Percentiles rank a stretch among this genome's conserved stretches.
These are phyloP conservation scores for Catunica adiposa DNA, from an alignment of 2,329 filamentous ascomycete genomes.

Conservation along the genomic window DNA sequence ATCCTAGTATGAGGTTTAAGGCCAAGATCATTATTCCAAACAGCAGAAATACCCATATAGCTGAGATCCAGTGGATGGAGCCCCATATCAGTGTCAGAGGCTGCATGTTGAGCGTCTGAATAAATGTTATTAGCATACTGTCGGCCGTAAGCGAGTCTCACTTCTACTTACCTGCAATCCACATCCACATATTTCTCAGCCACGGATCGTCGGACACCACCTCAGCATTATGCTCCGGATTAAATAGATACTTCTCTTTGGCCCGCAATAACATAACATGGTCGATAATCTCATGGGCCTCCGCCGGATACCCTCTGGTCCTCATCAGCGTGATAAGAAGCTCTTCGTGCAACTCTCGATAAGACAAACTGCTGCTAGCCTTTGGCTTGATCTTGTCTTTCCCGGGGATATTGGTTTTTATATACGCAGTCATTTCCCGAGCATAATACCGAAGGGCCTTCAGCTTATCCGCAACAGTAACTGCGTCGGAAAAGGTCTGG, in stretches of 20 bases:
- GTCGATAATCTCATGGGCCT: slow-evolving; percentile 36
- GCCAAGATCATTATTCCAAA: slow-evolving; percentile 56
- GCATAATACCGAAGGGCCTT: slow-evolving; percentile 28
- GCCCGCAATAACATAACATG: slow-evolving; percentile 43
- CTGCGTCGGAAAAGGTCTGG: slow-evolving; percentile 26
- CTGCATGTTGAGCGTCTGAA: slow-evolving; percentile 45
- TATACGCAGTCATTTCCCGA: slow-evolving; percentile 5
- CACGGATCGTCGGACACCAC: slow-evolving; percentile 57
- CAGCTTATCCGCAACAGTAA: slow-evolving; percentile 33
- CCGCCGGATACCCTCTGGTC: slow-evolving; percentile 30
- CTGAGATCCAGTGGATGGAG: slow-evolving; percentile 52
- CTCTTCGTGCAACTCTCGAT: slow-evolving; percentile 41
- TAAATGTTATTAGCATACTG: too few species aligned
- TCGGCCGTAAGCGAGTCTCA: too few species aligned
- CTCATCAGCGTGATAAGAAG: slow-evolving; percentile 31
- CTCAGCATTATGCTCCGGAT: slow-evolving; percentile 46
- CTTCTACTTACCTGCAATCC: slow-evolving; percentile 42
- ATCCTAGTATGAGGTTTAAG: slow-evolving; percentile 32
- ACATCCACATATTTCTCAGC: slow-evolving; percentile 65
- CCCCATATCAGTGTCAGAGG: slow-evolving; percentile 53
- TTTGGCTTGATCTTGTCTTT: slow-evolving; percentile 11
- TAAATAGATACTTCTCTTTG: slow-evolving; percentile 45
- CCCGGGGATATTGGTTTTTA: slow-evolving; percentile 6
- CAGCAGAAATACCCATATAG: slow-evolving; percentile 55
- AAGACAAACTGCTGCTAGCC: slow-evolving; percentile 25